A percentile compares a stretch with the other conserved stretches of the same genome.
These are phyloP conservation scores for Umbelopsis vinacea DNA, from an alignment of 192 early-diverging fungal genomes.

Conservation along the genomic window DNA sequence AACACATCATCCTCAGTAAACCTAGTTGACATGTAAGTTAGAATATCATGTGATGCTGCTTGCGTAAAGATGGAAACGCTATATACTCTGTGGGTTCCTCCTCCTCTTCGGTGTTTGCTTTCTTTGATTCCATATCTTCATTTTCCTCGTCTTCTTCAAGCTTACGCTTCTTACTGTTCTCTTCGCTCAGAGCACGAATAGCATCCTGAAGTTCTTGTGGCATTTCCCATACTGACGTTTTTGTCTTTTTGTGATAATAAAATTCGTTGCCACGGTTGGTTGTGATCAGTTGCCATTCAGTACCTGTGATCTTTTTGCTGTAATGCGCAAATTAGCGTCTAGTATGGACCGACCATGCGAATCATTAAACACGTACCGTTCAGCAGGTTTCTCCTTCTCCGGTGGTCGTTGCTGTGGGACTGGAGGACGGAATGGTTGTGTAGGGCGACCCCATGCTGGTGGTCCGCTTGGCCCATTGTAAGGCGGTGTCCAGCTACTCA, in stretches of 20 bases:
- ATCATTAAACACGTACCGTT: neutral
- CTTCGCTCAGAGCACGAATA: slow-evolving; percentile 19
- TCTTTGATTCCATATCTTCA: too few relatives aligned
- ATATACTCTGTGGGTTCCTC: slow-evolving; percentile 6
- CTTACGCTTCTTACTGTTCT: slow-evolving; percentile 26
- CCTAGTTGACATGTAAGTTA: slow-evolving; percentile 32
- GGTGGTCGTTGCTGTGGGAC: neutral
- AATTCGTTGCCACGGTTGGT: slow-evolving; percentile 76
- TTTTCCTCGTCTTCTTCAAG: slow-evolving; percentile 7
- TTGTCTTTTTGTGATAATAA: slow-evolving; percentile 74
- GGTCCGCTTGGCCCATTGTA: slow-evolving; percentile 44
- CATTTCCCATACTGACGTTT: slow-evolving; percentile 69
- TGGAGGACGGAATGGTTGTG: neutral
- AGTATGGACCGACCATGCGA: neutral
- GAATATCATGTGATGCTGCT: too few relatives aligned
- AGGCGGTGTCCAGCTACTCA: slow-evolving; percentile 65
- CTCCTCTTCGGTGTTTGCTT: slow-evolving; percentile 20
- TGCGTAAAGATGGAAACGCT: neutral
- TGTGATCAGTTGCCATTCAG: slow-evolving; percentile 74
- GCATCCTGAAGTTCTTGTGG: slow-evolving; percentile 40
- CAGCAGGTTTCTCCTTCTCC: slow-evolving; percentile 9
- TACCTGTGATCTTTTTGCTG: slow-evolving; percentile 64
- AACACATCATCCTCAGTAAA: slow-evolving; percentile 68
- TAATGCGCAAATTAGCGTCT: neutral
- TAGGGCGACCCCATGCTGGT: slow-evolving; percentile 8